These are phyloP conservation scores for Neoboletus magnificus DNA, from an alignment of 768 basidiomycete genomes.

Conservation along the genomic window DNA sequence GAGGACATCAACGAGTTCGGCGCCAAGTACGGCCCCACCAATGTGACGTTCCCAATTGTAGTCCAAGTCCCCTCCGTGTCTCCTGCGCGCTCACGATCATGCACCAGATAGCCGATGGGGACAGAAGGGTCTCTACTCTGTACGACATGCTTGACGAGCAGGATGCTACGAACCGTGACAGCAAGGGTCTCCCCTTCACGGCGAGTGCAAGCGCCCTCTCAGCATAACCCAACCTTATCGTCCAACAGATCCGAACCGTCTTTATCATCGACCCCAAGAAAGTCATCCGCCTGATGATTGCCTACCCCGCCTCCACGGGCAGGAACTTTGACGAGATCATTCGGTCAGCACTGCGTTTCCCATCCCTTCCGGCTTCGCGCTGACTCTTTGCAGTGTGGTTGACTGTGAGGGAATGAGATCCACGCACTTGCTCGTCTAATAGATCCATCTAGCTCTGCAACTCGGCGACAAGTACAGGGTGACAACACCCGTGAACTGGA, in stretches of 20 bases:
- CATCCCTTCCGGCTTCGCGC: not conserved
- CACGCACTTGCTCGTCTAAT: slow-evolving; percentile 31
- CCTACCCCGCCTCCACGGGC: slow-evolving; percentile 95
- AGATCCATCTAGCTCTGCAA: slow-evolving; percentile 62
- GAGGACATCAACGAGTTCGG: slow-evolving; percentile 82
- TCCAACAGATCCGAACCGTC: slow-evolving; percentile 80
- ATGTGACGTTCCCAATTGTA: slow-evolving; percentile 91
- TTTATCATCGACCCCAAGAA: slow-evolving; percentile 98
- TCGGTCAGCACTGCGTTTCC: slow-evolving; percentile 36
- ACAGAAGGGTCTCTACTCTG: slow-evolving; percentile 77
- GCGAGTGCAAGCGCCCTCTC: slow-evolving; percentile 33
- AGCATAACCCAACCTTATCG: not conserved
- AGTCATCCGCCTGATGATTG: slow-evolving; percentile 81
- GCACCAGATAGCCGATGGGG: slow-evolving; percentile 82
- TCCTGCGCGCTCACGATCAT: slow-evolving; percentile 8
- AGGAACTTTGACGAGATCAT: slow-evolving; percentile 83
- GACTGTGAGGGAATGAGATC: slow-evolving; percentile 52
- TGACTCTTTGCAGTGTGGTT: slow-evolving; percentile 52
- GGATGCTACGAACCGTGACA: slow-evolving; percentile 85
- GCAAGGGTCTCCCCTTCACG: slow-evolving; percentile 91
- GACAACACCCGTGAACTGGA: slow-evolving; percentile 95
- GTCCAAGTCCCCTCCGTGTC: not conserved
- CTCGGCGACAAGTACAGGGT: slow-evolving; percentile 82
- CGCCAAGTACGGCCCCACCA: slow-evolving; percentile 63
- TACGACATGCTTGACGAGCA: slow-evolving; percentile 98